phyloP scores from a whole-genome alignment of 108 stramenopile species.

The Nitzschia sp. region DNA sequence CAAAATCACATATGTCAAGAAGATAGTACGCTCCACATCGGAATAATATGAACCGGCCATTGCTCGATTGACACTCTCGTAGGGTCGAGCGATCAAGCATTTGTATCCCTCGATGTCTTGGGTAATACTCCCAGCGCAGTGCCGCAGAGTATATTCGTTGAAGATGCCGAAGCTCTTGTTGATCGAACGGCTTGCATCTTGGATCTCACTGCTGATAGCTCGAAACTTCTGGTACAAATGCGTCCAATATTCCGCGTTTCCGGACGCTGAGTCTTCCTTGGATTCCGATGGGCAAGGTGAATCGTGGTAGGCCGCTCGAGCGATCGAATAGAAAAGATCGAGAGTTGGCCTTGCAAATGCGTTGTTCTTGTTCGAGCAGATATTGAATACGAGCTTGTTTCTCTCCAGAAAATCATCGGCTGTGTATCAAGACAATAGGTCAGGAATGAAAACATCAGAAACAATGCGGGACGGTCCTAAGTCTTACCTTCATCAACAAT shows the following conservation, averaged over 20 bases:
- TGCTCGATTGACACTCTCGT: constrained; percentile 34
- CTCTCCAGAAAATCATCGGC: constrained; percentile 25
- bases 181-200: constrained; percentile 34
- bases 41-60: constrained; percentile 41
- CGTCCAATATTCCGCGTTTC: constrained; percentile 27
- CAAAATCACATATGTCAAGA: constrained; percentile 34
- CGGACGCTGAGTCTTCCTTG: constrained; percentile 1
- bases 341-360: constrained; percentile 26
- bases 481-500: constrained; percentile 34
- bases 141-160: constrained; percentile 38
- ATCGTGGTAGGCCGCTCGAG: constrained; percentile 22
- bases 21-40: constrained; percentile 35
- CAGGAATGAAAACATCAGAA: constrained; percentile 5
- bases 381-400: constrained; percentile 43
- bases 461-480: too few relatives aligned
- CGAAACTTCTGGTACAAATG: constrained; percentile 26
- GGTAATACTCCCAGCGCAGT: constrained; percentile 24
- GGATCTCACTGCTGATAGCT: constrained; percentile 33
- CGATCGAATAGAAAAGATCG: constrained; percentile 29
- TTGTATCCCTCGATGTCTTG: constrained; percentile 40
- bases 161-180: constrained; percentile 39
- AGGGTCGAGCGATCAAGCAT: constrained; percentile 37
- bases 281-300: not conserved
- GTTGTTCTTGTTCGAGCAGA: constrained; percentile 36
- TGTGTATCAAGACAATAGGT: too few relatives aligned